Percentiles rank a stretch among this genome's conserved stretches.
phyloP scores from a whole-genome alignment of 1,139 yeast genomes.

The Pneumocystis wakefieldiae region DNA sequence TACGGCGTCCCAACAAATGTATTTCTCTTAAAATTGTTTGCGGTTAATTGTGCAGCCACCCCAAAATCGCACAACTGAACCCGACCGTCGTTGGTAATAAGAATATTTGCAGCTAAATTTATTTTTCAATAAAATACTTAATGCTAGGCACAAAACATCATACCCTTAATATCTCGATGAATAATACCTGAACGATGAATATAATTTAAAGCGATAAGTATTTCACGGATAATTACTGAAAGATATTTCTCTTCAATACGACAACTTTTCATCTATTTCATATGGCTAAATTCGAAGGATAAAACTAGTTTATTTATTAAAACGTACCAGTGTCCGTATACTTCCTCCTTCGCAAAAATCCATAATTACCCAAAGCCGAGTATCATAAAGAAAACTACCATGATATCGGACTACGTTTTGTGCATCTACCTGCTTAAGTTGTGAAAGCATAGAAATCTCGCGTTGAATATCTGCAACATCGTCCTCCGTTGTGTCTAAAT shows the following conservation, averaged over 20 bases:
- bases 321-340: conserved; percentile 46
- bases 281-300: neutral
- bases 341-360: conserved; percentile 97
- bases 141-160: neutral
- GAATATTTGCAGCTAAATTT: conserved; percentile 62
- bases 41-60: conserved; percentile 82
- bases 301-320: neutral
- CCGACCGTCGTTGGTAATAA: conserved; percentile 75
- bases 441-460: conserved; percentile 75
- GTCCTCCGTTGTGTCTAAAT: conserved; percentile 83
- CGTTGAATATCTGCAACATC: conserved; percentile 91
- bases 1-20: conserved; percentile 98
- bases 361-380: conserved; percentile 94
- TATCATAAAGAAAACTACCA: conserved; percentile 73
- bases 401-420: conserved; percentile 77
- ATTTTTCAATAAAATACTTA: neutral
- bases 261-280: conserved; percentile 52
- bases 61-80: conserved; percentile 95
- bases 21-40: conserved; percentile 65
- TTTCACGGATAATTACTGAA: conserved; percentile 68
- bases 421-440: conserved; percentile 60
- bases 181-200: conserved; percentile 85
- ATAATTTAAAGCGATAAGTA: conserved; percentile 57
- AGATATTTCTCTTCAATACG: conserved; percentile 71
- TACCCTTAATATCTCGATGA: conserved; percentile 69